Conservation (phyloP, 495 filamentous ascomycete species). For the Penicillium cataractarum region DNA sequence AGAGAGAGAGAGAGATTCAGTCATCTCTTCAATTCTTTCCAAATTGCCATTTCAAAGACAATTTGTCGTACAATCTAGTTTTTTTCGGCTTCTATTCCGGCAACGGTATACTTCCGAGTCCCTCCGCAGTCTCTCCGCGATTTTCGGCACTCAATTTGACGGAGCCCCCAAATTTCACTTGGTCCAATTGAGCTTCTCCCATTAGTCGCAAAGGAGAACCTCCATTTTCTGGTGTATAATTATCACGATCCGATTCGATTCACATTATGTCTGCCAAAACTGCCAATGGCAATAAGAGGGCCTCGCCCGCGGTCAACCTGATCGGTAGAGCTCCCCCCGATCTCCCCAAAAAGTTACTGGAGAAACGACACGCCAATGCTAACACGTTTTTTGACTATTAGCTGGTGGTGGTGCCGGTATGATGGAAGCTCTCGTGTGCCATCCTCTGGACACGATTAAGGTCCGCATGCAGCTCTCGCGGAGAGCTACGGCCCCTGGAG, state of each 20-base stretch:
- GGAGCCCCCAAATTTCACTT: not conserved
- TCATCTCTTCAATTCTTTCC: not conserved
- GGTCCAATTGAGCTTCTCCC: constrained; percentile 10
- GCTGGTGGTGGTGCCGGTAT: constrained; percentile 97
- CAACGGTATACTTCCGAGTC: constrained; percentile 34
- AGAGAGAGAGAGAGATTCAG: not conserved
- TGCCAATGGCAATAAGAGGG: constrained; percentile 66
- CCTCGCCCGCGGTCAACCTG: constrained; percentile 87
- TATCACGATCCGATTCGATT: not conserved
- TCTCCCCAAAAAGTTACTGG: not conserved
- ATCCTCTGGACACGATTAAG: constrained; percentile 98
- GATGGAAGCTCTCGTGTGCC: constrained; percentile 98
- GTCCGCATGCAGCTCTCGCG: constrained; percentile 99
- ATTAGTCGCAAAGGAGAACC: not conserved
- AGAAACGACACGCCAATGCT: constrained; percentile 23
- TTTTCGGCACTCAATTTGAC: constrained; percentile 2
- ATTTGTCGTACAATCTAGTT: not conserved
- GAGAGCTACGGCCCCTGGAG: constrained; percentile 78
- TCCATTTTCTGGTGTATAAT: not conserved
- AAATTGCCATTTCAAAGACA: not conserved
- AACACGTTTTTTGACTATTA: constrained; percentile 40
- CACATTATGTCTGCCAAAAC: constrained; percentile 65
- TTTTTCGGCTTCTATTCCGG: constrained; percentile 20
- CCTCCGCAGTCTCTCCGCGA: constrained; percentile 24
- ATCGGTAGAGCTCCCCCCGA: constrained; percentile 65